phyloP scores from a whole-genome alignment of 148 eudicot species.

The Dysphania ambrosioides region DNA sequence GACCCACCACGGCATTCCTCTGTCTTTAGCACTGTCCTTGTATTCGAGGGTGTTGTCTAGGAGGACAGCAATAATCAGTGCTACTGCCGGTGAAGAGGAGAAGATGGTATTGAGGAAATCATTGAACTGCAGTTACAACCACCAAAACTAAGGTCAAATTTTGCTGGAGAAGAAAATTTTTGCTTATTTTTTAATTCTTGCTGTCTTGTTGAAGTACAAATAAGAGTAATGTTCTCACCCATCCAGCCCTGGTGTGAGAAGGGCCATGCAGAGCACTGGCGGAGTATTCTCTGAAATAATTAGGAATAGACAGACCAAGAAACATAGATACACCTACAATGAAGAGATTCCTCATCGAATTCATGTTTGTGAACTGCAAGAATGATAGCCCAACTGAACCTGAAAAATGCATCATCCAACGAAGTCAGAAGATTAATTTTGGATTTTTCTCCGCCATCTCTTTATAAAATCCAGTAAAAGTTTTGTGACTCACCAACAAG shows the following conservation, averaged over 20 bases:
- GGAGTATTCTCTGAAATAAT: slow-evolving; percentile 82
- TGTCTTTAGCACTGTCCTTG: slow-evolving; percentile 82
- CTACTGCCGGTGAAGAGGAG: slow-evolving; percentile 87
- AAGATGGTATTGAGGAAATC: slow-evolving; percentile 89
- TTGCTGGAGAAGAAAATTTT: background rate
- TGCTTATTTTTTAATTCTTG: background rate
- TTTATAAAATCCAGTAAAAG: background rate
- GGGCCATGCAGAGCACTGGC: slow-evolving; percentile 77
- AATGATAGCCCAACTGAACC: slow-evolving; percentile 93
- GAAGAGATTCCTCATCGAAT: slow-evolving; percentile 94
- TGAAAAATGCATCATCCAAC: slow-evolving; percentile 28
- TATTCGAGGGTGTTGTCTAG: slow-evolving; percentile 93
- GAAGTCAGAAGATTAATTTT: slow-evolving; percentile 3
- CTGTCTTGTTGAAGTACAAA: background rate
- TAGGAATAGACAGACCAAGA: slow-evolving; percentile 91
- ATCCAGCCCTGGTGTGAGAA: slow-evolving; percentile 87
- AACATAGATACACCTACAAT: slow-evolving; percentile 79
- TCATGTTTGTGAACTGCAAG: slow-evolving; percentile 97
- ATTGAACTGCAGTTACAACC: slow-evolving; percentile 67
- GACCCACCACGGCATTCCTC: slow-evolving; percentile 99
- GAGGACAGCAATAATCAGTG: slow-evolving; percentile 69
- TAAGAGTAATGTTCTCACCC: slow-evolving; percentile 47
- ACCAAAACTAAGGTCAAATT: background rate
- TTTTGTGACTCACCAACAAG: slow-evolving; percentile 65
- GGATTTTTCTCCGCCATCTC: background rate